Evolutionary conservation across 345 rosid species (phyloP).

Genomic region (Gossypium sturtianum): DNA sequence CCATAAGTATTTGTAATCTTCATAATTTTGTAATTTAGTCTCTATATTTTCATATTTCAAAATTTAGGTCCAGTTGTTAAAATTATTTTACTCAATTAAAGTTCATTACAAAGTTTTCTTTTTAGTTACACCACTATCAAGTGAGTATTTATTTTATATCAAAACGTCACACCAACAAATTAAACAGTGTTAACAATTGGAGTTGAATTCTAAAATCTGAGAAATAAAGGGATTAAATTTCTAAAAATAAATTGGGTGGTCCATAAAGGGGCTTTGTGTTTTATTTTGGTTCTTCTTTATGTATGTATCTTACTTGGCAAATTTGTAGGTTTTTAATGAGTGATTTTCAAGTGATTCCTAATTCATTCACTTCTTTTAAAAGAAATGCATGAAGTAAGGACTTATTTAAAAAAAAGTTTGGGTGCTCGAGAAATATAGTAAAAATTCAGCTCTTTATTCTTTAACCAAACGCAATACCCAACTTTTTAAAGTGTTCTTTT

Average conservation of each 20-base stretch:
- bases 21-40: slow-evolving; percentile 2
- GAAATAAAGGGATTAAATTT: too few species aligned
- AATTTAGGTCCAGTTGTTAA: too few species aligned
- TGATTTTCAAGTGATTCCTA: neutral
- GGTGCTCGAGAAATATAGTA: neutral
- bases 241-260: slow-evolving; percentile 15
- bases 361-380: neutral
- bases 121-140: too few species aligned
- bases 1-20: slow-evolving; percentile 15
- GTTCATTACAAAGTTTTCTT: too few species aligned
- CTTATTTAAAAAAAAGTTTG: neutral
- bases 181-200: too few species aligned
- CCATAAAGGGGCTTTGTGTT: slow-evolving; percentile 13
- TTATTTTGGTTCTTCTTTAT: neutral
- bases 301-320: neutral
- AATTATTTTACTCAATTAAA: too few species aligned
- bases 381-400: neutral
- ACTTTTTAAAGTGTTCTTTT: too few species aligned
- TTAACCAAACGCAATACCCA: neutral
- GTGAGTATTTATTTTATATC: too few species aligned
- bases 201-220: too few species aligned
- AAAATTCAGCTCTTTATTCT: neutral
- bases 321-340: neutral
- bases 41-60: neutral
- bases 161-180: too few species aligned